phyloP scores from a whole-genome alignment of 139 green algal genomes.

The Gonium pectorale region DNA sequence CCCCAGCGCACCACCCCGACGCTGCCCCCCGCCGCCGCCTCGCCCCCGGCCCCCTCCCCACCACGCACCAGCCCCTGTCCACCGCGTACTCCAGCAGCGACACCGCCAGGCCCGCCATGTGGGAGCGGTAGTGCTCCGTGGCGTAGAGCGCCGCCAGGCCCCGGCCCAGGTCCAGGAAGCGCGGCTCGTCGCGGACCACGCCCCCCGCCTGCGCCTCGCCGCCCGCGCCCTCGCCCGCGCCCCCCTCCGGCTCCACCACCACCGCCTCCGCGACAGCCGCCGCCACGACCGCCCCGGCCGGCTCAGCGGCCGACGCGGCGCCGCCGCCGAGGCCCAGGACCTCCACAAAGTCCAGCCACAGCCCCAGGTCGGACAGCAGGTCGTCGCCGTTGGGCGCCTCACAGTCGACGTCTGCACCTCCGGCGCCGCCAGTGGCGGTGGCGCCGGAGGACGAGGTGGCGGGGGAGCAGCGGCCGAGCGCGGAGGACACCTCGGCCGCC shows the following conservation, averaged over 20 bases:
- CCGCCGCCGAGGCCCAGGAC: neutral
- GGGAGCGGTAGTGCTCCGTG: conserved; percentile 9
- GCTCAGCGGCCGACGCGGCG: neutral
- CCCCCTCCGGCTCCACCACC: neutral
- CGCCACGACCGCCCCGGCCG: too few relatives aligned
- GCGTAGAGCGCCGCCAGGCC: conserved; percentile 36
- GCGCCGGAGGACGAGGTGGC: neutral
- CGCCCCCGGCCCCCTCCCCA: neutral
- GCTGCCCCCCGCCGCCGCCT: too few relatives aligned
- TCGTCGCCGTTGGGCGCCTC: neutral
- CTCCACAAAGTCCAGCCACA: conserved; percentile 40
- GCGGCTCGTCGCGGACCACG: neutral
- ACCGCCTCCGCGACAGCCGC: neutral
- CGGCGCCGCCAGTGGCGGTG: neutral
- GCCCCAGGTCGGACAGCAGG: conserved; percentile 23
- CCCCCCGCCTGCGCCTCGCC: neutral
- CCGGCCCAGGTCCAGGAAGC: neutral
- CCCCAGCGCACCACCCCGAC: too few relatives aligned
- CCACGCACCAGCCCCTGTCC: conserved; percentile 30
- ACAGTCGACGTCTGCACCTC: neutral
- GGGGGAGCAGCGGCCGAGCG: neutral
- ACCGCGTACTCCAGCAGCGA: conserved; percentile 40
- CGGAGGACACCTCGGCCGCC: neutral
- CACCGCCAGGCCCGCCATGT: conserved; percentile 32
- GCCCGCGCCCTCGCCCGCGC: neutral